Evolutionary conservation across 108 stramenopile genomes (phyloP), one percentile per base, ranked within the genome.

Genomic region (Phaeodactylum tricornutum): DNA sequence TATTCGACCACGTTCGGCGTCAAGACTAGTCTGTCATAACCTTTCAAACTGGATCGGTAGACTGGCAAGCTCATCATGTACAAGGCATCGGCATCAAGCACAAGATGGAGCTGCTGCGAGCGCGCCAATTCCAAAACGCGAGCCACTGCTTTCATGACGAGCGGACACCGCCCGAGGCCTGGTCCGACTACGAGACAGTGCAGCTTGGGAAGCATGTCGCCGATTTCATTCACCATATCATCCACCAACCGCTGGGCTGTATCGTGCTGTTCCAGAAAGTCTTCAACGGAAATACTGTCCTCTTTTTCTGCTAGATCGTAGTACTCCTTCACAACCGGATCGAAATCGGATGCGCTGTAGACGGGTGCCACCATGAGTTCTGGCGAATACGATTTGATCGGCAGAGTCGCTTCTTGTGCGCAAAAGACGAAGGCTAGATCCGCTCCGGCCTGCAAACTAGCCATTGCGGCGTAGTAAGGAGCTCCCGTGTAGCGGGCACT

Each of bases 1-100:
- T 76, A 90, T 62, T 99, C 98, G 61, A 86, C 73, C 35, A 62
- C 64, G 56, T 99, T 99, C 2, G 98, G 98, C 15, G 96, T 98
- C 62, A 99, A 65, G 4, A 97, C 72, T 35, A 73, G 72, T 21
- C 59, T 68, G 9, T 53, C 45, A 46, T 65, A 52, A 15, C 44
- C 49, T 32, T 33, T 7, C 7, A 80, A 50, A 2, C 66, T 29
- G 19, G 50, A 31, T 25, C 48, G 48, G 59, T 86, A 74, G 15
- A 74, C 47, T 25, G 64, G 57, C 27, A 81, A 47, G 21, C 84
- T 69, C 54, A 99, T 54, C 66, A 96, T 55, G 51, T 53, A 92
- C 33, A 99, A 67, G 3, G 75, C 95, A 71, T 97, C 98, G 3
- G 95, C 98, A 71, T 99, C 98, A 20, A 99, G 45, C 14, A 99